phyloP scores from a whole-genome alignment of 441 rosid species.

The Erysimum pusillum region DNA sequence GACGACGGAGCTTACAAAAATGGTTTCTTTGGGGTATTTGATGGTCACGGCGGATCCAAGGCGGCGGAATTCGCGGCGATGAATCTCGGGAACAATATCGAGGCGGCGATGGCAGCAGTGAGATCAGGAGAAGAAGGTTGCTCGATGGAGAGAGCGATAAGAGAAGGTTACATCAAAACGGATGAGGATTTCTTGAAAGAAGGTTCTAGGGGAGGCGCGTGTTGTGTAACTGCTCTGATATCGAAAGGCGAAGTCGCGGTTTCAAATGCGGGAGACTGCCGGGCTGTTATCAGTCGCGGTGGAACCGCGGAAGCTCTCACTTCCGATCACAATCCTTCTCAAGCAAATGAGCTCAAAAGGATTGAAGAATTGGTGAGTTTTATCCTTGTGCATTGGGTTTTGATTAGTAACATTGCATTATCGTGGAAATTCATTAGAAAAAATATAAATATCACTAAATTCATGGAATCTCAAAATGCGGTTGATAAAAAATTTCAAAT shows the following conservation, averaged over 20 bases:
- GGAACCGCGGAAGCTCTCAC: conserved; percentile 89
- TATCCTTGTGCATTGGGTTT: conserved; percentile 6
- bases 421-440: neutral
- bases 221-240: conserved; percentile 87
- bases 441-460: neutral
- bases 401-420: neutral
- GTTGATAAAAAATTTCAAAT: neutral
- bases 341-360: conserved; percentile 73
- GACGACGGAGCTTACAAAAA: conserved; percentile 41
- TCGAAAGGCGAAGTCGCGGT: conserved; percentile 67
- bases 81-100: conserved; percentile 63
- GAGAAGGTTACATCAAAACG: conserved; percentile 70
- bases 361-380: conserved; percentile 70
- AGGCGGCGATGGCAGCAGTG: conserved; percentile 28
- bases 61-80: conserved; percentile 86
- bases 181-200: conserved; percentile 70
- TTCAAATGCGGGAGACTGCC: conserved; percentile 90
- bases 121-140: conserved; percentile 49
- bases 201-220: conserved; percentile 73
- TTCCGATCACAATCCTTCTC: conserved; percentile 79
- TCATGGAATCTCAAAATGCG: neutral
- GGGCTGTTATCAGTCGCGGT: conserved; percentile 77
- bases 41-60: conserved; percentile 87
- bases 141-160: conserved; percentile 61
- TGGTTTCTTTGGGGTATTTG: conserved; percentile 85